These are phyloP conservation scores for Apium graveolens DNA, from an alignment of 129 eudicot genomes.

Conservation along the genomic window DNA sequence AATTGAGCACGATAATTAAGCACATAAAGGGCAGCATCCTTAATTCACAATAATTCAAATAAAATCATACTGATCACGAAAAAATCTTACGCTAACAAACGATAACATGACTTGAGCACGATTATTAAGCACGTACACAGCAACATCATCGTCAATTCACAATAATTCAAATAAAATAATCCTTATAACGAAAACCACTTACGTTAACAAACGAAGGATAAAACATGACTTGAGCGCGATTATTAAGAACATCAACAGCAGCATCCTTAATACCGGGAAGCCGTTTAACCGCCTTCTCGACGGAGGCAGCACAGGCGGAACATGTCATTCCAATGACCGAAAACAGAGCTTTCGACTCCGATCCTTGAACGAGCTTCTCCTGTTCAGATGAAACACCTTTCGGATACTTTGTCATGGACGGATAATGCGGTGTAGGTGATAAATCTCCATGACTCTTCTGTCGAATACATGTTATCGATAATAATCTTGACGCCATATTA, in stretches of 20 bases:
- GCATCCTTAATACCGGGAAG: slow-evolving; percentile 89
- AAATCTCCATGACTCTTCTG: slow-evolving; percentile 34
- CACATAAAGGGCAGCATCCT: too few species aligned
- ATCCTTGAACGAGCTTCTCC: slow-evolving; percentile 11
- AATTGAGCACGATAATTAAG: too few species aligned
- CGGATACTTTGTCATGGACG: slow-evolving; percentile 92
- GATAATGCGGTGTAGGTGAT: slow-evolving; percentile 78
- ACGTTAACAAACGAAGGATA: slow-evolving; percentile 63
- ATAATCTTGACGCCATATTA: slow-evolving; percentile 46
- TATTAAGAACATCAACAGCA: slow-evolving; percentile 75
- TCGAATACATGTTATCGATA: slow-evolving; percentile 63
- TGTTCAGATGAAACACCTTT: slow-evolving; percentile 44
- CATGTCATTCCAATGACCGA: slow-evolving; percentile 5
- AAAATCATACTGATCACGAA: too few species aligned
- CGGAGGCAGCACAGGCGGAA: not conserved
- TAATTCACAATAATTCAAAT: too few species aligned
- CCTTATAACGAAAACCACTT: slow-evolving; percentile 15
- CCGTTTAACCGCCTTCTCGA: slow-evolving; percentile 27
- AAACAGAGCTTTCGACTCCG: slow-evolving; percentile 2
- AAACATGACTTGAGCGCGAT: slow-evolving; percentile 74
- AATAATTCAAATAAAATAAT: too few species aligned
- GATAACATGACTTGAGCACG: too few species aligned
- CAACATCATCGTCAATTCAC: too few species aligned
- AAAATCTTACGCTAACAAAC: too few species aligned
- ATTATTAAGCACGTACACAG: too few species aligned